phyloP scores from a whole-genome alignment of 192 early-diverging fungal species.

The Rhizoclosmatium globosum region DNA sequence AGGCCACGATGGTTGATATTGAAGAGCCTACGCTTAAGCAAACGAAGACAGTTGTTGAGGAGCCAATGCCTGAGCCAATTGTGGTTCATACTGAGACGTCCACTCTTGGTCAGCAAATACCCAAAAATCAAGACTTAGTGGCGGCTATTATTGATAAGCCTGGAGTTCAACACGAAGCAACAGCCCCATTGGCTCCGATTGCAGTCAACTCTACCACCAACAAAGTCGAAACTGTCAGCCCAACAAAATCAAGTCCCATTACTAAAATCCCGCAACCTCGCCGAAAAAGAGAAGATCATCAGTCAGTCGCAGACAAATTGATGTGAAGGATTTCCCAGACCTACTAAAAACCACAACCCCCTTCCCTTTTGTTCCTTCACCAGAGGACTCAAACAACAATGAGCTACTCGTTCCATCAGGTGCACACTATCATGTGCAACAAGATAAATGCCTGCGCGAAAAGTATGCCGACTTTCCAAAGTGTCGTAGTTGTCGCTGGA shows the following conservation, averaged over 20 bases:
- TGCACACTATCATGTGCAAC: constrained; percentile 13
- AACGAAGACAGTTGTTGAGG: no score
- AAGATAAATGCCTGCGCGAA: constrained; percentile 4
- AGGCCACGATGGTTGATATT: no score
- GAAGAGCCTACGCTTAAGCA: no score
- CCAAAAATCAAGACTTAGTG: no score
- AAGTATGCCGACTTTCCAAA: constrained; percentile 24
- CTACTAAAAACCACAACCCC: background rate
- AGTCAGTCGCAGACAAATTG: background rate
- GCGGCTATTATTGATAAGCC: no score
- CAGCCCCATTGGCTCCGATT: no score
- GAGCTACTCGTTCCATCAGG: constrained; percentile 2
- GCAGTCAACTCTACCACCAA: background rate
- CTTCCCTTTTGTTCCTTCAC: constrained; percentile 19
- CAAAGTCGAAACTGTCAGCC: background rate
- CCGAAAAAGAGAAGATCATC: background rate
- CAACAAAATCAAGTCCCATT: no score
- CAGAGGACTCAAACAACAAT: background rate
- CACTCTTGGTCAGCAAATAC: no score
- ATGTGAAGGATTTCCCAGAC: constrained; percentile 14
- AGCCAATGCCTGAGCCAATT: no score
- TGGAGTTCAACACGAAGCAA: no score
- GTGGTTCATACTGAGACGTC: no score
- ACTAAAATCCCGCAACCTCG: no score
- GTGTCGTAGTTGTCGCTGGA: constrained; percentile 17